Base-by-base conservation (phyloP, 371 early-diverging fungal genomes). In the Gilbertella persicaria region DNA sequence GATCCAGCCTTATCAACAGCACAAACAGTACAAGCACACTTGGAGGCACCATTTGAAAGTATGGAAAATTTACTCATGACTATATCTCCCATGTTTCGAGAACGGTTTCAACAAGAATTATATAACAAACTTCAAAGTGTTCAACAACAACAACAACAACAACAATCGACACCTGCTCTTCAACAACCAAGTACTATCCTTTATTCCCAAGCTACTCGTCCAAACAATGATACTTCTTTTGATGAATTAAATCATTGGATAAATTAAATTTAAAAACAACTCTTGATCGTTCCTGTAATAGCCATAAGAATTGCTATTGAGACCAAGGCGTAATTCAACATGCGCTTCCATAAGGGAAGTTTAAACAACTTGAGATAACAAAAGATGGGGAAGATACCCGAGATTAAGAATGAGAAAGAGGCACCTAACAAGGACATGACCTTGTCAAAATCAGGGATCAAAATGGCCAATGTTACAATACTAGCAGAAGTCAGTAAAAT, bases 371-470 rank as follows among this genome's bases (percentile, higher is more conserved):
- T 44, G 51, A 80, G 38, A 55, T 80, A 79, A 53, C 83, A 84
- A 13, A 74, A 30, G 5, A 61, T 39, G 21, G 90, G 88, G 44
- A 88, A 77, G 1, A 85, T 73, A 5, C 78, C 83, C 5, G 80
- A 78, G 26, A 88, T 73, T 14, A 73, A 58, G 50, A 84, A 79
- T 8, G 79, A 71, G 41, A 85, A 88, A 21, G 80, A 58, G 10
- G 73, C 66, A 8, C 90, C 89, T 16, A 90, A 63, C 10, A 87
- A 46, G 3, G 81, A 76, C 80, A 88, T 85, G 24, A 88, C 62
- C 20, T 63, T 46, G 30, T 85, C 75, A 53, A 90, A 90, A 14
- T 64, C 62, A 5, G 87, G 90, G 25, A 85, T 63, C 17, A 62
- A n/a, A 37, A 76, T 60, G 20, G 89, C 68, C 14, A 81, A 53